These are phyloP conservation scores for Salix koriyanagi DNA, from an alignment of 345 rosid species.

Conservation along the genomic window DNA sequence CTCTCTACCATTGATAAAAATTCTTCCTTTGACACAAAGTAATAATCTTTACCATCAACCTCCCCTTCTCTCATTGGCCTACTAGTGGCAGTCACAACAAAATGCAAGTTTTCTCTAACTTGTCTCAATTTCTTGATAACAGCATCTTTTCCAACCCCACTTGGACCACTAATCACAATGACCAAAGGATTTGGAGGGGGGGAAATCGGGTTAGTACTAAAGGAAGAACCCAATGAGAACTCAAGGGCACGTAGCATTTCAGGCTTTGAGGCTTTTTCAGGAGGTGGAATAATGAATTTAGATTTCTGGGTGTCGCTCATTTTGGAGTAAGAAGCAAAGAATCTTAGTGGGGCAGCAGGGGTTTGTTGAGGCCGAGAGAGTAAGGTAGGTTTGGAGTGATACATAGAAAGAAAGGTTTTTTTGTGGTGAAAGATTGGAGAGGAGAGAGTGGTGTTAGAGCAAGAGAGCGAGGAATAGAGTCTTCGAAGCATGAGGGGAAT, in stretches of 20 bases:
- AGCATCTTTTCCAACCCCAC: conserved; percentile 94
- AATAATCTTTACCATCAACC: conserved; percentile 75
- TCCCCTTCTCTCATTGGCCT: conserved; percentile 75
- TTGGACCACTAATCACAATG: conserved; percentile 79
- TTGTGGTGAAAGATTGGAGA: conserved; percentile 16
- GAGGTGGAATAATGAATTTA: conserved; percentile 29
- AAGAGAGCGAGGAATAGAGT: conserved; percentile 36
- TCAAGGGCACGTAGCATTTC: conserved; percentile 74
- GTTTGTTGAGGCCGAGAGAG: background rate
- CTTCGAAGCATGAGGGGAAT: conserved; percentile 45
- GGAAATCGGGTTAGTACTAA: conserved; percentile 36
- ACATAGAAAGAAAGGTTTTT: conserved; percentile 13
- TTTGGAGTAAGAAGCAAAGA: conserved; percentile 34
- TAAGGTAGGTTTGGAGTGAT: background rate
- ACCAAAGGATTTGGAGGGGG: conserved; percentile 60
- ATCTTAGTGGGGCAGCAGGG: conserved; percentile 2
- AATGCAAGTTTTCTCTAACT: conserved; percentile 51
- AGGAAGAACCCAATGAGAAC: conserved; percentile 51
- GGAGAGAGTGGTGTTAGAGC: conserved; percentile 15
- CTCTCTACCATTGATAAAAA: conserved; percentile 70
- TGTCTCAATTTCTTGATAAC: conserved; percentile 67
- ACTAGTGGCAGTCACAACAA: conserved; percentile 84
- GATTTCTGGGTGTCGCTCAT: conserved; percentile 52
- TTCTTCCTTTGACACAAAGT: conserved; percentile 59
- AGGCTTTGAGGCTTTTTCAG: conserved; percentile 43